Conservation (phyloP, 192 early-diverging fungal species). For the Backusella australiensis region DNA sequence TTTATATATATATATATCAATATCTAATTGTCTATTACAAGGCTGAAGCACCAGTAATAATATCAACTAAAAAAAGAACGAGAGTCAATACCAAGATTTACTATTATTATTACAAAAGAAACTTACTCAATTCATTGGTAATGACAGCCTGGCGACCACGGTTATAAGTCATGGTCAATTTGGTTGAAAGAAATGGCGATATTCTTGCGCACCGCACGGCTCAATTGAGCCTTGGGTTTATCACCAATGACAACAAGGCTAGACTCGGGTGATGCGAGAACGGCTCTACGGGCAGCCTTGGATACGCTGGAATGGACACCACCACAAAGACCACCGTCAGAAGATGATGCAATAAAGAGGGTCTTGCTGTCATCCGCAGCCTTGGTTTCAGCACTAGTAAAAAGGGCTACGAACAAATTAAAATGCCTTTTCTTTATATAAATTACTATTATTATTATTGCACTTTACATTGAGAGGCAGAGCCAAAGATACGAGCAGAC, state of each 20-base stretch:
- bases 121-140: conserved; percentile 89
- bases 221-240: conserved; percentile 91
- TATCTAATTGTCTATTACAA: conserved; percentile 57
- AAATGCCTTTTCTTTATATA: too few relatives aligned
- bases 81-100: background rate
- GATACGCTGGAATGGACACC: conserved; percentile 96
- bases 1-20: too few relatives aligned
- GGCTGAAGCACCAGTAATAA: conserved; percentile 95
- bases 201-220: conserved; percentile 70
- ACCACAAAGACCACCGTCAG: conserved; percentile 98
- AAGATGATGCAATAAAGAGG: conserved; percentile 82
- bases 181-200: conserved; percentile 89
- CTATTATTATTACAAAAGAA: background rate
- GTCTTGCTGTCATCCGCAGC: conserved; percentile 62
- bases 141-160: conserved; percentile 96
- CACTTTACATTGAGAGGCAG: conserved; percentile 56
- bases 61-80: conserved; percentile 61
- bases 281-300: conserved; percentile 72
- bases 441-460: background rate
- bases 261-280: conserved; percentile 53
- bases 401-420: conserved; percentile 52
- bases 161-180: conserved; percentile 94
- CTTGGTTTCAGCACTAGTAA: conserved; percentile 71
- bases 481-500: conserved; percentile 75
- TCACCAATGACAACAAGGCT: conserved; percentile 83